Percentiles rank a stretch among this genome's conserved stretches.
Conservation (phyloP, 768 basidiomycete species). For the Tylopilus cervinicoccineus region DNA sequence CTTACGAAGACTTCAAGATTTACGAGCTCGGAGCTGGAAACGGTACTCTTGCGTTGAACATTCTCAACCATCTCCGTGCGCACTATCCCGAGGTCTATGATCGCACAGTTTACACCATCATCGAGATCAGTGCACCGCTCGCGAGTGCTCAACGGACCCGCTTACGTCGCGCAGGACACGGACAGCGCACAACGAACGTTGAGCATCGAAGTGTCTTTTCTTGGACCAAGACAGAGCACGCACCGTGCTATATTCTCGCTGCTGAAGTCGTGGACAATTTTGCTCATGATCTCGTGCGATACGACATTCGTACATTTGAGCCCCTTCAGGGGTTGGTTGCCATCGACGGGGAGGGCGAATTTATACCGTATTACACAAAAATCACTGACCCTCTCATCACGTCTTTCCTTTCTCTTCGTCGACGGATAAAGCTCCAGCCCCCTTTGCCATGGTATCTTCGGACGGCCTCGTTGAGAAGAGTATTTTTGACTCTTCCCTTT, state of each 20-base stretch:
- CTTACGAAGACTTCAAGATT: slow-evolving; percentile 92
- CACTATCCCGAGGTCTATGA: slow-evolving; percentile 91
- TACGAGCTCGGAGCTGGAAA: slow-evolving; percentile 99
- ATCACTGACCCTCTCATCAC: slow-evolving; percentile 82
- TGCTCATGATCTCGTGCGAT: slow-evolving; percentile 91
- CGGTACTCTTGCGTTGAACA: slow-evolving; percentile 87
- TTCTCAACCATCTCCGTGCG: slow-evolving; percentile 74
- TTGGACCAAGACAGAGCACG: slow-evolving; percentile 69
- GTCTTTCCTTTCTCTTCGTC: slow-evolving; percentile 71
- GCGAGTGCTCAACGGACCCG: slow-evolving; percentile 67
- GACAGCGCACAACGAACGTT: slow-evolving; percentile 51
- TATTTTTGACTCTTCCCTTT: slow-evolving; percentile 77
- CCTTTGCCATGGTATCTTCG: slow-evolving; percentile 54
- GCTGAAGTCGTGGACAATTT: slow-evolving; percentile 99
- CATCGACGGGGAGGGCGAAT: slow-evolving; percentile 78
- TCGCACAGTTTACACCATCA: slow-evolving; percentile 87
- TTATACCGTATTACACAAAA: slow-evolving; percentile 75
- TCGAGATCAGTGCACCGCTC: slow-evolving; percentile 87
- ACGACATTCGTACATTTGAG: slow-evolving; percentile 71
- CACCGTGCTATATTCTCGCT: slow-evolving; percentile 90
- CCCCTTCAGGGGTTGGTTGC: slow-evolving; percentile 84
- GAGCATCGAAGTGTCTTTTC: slow-evolving; percentile 80
- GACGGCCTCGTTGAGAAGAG: slow-evolving; percentile 53
- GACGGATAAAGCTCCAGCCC: slow-evolving; percentile 51
- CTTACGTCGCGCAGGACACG: slow-evolving; percentile 42